Conservation (phyloP, 352 stramenopile species). For the Phytopythium kandeliae region DNA sequence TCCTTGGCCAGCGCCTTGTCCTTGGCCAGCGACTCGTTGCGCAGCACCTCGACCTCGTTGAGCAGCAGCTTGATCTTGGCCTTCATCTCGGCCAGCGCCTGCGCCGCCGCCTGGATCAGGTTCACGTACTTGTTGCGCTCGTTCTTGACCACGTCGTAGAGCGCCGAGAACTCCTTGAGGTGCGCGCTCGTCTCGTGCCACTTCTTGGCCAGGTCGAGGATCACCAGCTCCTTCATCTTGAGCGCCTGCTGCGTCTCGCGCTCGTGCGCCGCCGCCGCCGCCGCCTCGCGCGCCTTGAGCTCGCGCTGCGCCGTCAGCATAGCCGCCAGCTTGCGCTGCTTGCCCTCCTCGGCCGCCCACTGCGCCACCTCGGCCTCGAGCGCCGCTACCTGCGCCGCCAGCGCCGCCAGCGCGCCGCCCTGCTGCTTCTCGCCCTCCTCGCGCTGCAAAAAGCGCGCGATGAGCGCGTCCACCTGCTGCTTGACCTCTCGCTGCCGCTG, state of each 20-base stretch:
- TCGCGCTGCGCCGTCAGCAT: constrained; percentile 89
- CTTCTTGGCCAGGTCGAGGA: constrained; percentile 92
- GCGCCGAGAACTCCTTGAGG: constrained; percentile 89
- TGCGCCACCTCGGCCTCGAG: constrained; percentile 82
- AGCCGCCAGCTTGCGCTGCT: constrained; percentile 84
- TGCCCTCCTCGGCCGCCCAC: constrained; percentile 85
- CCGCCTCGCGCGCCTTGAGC: constrained; percentile 86
- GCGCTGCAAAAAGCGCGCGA: constrained; percentile 84
- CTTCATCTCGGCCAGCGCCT: constrained; percentile 94
- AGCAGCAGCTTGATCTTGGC: constrained; percentile 96
- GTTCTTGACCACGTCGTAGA: constrained; percentile 96
- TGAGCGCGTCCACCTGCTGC: constrained; percentile 89
- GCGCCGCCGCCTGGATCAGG: constrained; percentile 87
- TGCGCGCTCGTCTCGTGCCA: constrained; percentile 92
- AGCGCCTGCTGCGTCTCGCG: constrained; percentile 86
- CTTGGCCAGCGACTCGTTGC: constrained; percentile 90
- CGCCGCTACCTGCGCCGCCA: constrained; percentile 54
- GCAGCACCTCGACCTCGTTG: constrained; percentile 93
- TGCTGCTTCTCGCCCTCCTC: constrained; percentile 80
- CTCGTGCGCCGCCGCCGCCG: constrained; percentile 68
- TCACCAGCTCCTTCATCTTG: constrained; percentile 92
- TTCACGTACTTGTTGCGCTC: constrained; percentile 96
- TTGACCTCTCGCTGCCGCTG: constrained; percentile 77
- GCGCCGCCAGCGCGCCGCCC: constrained; percentile 47
- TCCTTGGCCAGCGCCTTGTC: constrained; percentile 92